These are phyloP conservation scores for Pseudopyricularia javanii DNA, from an alignment of 2,329 filamentous ascomycete genomes.

Conservation along the genomic window DNA sequence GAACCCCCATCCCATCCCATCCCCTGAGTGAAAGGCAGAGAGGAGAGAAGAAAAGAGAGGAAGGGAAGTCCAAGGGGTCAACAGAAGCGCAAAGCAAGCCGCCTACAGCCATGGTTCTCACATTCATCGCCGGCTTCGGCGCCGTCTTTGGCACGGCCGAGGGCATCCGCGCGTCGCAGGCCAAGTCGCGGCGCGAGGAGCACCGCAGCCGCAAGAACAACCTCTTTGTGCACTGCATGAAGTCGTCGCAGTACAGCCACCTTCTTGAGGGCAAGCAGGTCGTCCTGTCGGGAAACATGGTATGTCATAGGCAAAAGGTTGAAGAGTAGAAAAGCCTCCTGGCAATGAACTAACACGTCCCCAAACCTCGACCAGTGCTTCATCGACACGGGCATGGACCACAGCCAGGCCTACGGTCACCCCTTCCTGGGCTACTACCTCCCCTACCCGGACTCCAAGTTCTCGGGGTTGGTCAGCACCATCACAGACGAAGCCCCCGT, in stretches of 20 bases:
- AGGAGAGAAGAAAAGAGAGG: too few relatives aligned
- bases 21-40: too few relatives aligned
- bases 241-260: constrained; percentile 28
- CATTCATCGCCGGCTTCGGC: constrained; percentile 25
- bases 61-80: too few relatives aligned
- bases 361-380: constrained; percentile 25
- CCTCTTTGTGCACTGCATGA: constrained; percentile 30
- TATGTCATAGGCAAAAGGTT: not conserved
- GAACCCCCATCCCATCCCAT: too few relatives aligned
- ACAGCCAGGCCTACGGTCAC: constrained; percentile 25
- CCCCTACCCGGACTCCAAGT: constrained; percentile 39
- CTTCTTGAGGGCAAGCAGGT: constrained; percentile 30
- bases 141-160: constrained; percentile 32
- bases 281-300: constrained; percentile 27
- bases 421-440: constrained; percentile 44
- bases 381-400: constrained; percentile 26
- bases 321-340: too few relatives aligned
- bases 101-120: constrained; percentile 12
- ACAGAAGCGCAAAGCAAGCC: not conserved
- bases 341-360: not conserved
- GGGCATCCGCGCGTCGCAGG: constrained; percentile 31
- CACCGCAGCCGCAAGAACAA: constrained; percentile 35
- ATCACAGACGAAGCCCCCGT: constrained; percentile 35
- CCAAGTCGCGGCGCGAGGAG: constrained; percentile 30
- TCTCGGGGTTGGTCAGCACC: constrained; percentile 33